Base-by-base conservation (phyloP, 768 basidiomycete species). In the Mrakia hoshinonis region DNA sequence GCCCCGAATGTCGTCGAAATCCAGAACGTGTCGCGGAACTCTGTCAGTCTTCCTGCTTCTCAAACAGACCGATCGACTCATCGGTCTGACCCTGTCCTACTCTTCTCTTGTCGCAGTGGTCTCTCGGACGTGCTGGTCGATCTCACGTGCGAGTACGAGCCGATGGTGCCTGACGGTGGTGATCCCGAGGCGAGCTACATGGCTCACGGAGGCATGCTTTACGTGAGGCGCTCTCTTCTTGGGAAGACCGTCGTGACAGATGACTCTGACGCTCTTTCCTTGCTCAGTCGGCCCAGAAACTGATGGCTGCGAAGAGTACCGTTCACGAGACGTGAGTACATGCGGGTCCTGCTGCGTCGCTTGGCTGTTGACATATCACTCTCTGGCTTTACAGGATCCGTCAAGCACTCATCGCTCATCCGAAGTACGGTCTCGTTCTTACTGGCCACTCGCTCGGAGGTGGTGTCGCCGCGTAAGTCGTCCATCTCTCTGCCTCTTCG, bases 391-490 rank as follows among this genome's bases (percentile, higher is more conserved):
- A 46, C 48, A 72, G 72, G 1, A 67, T 81, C 36, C 69, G 73
- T 7, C 65, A 77, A 7, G 80, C 80, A 10, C 72, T 81, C 46
- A 65, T 67, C 15, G 48, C 74, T 26, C 76, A 78, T 49, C 78
- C 80, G 9, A 71, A 61, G 0, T 81, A 80, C 62, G 80, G 81
- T 0, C 76, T 81, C 1, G 79, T 80, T 18, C 64, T 81, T 10
- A 75, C 75, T 55, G 81, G 81, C 51, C 81, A 81, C 74, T 78
- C 76, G n/a, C 77, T 81, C 26, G 81, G 81, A 5, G 81, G 80
- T 12, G 81, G 80, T 0, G 80, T 81, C 2, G 80, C 80, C 1
- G 76, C 79, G 15, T 72, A 26, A 55, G 70, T 69, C 11, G 18
- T 15, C 13, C 7, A 22, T 7, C 43, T 6, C 58, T 31, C 43